Base-by-base conservation (phyloP, 2,329 filamentous ascomycete species). In the Aspergillus neoniger region DNA sequence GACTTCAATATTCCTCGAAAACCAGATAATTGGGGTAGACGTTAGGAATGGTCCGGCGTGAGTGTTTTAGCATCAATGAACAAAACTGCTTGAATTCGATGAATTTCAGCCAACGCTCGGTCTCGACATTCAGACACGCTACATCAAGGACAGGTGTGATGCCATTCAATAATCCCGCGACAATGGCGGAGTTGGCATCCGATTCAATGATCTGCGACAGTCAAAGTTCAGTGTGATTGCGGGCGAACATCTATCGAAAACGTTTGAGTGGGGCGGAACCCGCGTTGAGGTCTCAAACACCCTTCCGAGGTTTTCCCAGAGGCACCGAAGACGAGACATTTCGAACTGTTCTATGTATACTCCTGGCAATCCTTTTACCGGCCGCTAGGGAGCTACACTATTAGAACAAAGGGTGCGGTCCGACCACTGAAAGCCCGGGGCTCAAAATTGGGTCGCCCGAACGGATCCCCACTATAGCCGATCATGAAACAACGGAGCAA, bases 211-310 rank as follows among this genome's bases (percentile, higher is more conserved):
- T 50, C 47, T 50, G 47, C 25, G 28, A 50, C 47, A 17, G 15
- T 17, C 25, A 50, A 30, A 28, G 25, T 50, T 50, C 47, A 5
- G 47, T 50, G 8, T 7, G 10, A 50, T 12, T 10, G 47, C 8
- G 9, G 47, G n/a, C n/a, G 47, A 17, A 50, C 28, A 50, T 50
- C 47, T 30, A 50, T 50, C 47, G 47, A 50, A 30, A 50, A 50
- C n/a, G 9, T 5, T 12, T 14, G 47, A n/a, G 47, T 50, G 47
- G 47, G 25, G 47, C 44, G 14, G 47, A 5, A 17, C 32, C 47
- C 28, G n/a, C 15, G 28, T 32, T 32, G 15, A 30, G 25, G 25
- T 2, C n/a, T 30, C 25, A 50, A 50, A 28, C 47, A 25, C 5
- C 25, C 9, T 32, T 17, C 47, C 47, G 47, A 50, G 47, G 47